phyloP scores from a whole-genome alignment of 2,329 filamentous ascomycete species.

The Drechslerella coelobrocha region DNA sequence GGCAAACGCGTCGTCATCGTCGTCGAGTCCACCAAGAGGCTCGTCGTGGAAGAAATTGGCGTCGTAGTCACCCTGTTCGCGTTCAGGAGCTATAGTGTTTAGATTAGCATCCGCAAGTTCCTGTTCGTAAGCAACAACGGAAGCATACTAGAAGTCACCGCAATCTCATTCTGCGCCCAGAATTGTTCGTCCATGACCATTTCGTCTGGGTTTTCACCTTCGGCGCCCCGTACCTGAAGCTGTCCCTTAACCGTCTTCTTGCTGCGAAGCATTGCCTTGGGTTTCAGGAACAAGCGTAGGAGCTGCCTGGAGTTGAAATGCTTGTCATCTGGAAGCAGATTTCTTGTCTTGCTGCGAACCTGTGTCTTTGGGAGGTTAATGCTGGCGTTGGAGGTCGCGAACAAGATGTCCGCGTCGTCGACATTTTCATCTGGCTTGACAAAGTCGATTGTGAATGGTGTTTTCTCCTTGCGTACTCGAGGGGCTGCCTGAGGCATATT shows the following conservation, averaged over 20 bases:
- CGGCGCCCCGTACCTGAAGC: conserved; percentile 24
- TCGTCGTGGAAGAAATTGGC: conserved; percentile 98
- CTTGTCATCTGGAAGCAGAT: conserved; percentile 94
- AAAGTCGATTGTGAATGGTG: conserved; percentile 95
- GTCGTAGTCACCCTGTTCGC: conserved; percentile 76
- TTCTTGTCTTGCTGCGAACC: conserved; percentile 91
- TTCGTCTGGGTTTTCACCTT: conserved; percentile 65
- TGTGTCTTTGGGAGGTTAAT: conserved; percentile 91
- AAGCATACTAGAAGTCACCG: conserved; percentile 54
- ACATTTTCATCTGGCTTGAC: conserved; percentile 71
- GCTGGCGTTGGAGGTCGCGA: conserved; percentile 77
- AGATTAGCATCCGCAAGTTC: conserved; percentile 55
- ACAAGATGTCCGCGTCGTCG: conserved; percentile 79
- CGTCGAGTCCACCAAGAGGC: conserved; percentile 71
- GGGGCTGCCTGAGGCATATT: conserved; percentile 38
- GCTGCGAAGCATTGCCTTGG: conserved; percentile 69
- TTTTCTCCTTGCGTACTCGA: conserved; percentile 88
- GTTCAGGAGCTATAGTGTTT: conserved; percentile 51
- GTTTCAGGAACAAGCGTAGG: conserved; percentile 89
- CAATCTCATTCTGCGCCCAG: conserved; percentile 77
- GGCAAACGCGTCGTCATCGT: conserved; percentile 76
- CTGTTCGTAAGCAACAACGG: background rate
- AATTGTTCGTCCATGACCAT: conserved; percentile 93
- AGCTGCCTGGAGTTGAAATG: conserved; percentile 96
- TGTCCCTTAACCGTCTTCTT: conserved; percentile 45